Evolutionary conservation across 768 basidiomycete genomes (phyloP), one percentile per base, ranked within the genome.

Genomic region (Pleurotus giganteus): DNA sequence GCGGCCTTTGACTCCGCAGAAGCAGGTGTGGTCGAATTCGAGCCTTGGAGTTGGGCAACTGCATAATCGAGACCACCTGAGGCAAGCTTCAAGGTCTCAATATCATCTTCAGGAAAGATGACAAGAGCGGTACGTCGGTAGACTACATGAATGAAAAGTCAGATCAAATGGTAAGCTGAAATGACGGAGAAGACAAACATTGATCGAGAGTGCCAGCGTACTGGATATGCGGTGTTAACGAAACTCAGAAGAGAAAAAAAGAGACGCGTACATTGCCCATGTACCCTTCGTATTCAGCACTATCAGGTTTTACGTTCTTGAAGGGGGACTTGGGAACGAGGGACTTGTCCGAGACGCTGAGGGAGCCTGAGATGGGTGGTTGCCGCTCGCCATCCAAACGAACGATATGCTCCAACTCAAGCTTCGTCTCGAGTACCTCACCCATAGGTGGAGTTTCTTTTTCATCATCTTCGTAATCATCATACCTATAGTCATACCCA

Each of bases 201-300:
- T 72, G 67, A 1, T 71, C 65, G 11, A 72, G 32, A 19, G 65
- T 51, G 3, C 63, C 65, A 17, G 65, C 68, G 41, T 52, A 34
- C 68, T 69, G 55, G 51, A 41, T 8, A 17, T n/a, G 46, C 21
- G 43, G 46, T 6, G 39, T 32, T 47, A 27, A 37, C 23, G 8
- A 17, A 52, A 13, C n/a, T n/a, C n/a, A n/a, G n/a, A 34, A 39
- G 42, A 24, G 32, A 15, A 5, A 53, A 17, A n/a, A n/a, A n/a
- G n/a, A n/a, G n/a, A 19, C 28, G 61, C 70, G 42, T 36, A 76
- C 77, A 60, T 76, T 75, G 13, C 71, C 74, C 61, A 66, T 65
- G 57, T 76, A 77, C 19, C 73, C 72, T 47, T 74, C 73, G 43
- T 74, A 76, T 2, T 75, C 66, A 15, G 62, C 60, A 3, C 70